Base-by-base conservation (phyloP, 768 basidiomycete genomes). In the Grammothele lineata region DNA sequence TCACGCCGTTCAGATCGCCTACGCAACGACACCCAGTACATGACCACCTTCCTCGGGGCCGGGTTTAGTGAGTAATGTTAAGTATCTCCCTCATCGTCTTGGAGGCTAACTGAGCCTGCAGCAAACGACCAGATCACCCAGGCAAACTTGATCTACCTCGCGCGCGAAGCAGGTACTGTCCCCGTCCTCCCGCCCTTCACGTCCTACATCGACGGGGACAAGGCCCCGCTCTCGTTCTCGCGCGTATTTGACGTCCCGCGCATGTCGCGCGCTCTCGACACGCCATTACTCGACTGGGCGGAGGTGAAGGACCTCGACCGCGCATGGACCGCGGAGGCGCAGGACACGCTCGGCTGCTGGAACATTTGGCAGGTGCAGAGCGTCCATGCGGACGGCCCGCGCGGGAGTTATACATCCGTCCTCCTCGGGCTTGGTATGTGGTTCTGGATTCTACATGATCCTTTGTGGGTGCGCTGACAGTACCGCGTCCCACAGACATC, bases 101-200 rank as follows among this genome's bases (percentile, higher is more conserved):
- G 22, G 37, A 27, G 32, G 51, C 40, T 43, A 3, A 14, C 19
- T 46, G 23, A 35, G 33, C 40, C 27, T 23, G 35, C 55, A 87
- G 84, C 85, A 7, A 87, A 87, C 70, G 84, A 87, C 65, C 81
- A 85, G 24, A 84, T 86, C 77, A 85, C 85, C 6, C 56, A 66
- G 54, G 62, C 62, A 39, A 73, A 73, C 53, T 59, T 73, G 43
- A 59, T 74, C 26, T 72, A 71, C 53, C 66, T 74, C 17, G 69
- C 64, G 22, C 30, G 61, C 19, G 49, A 73, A 47, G 67, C 70
- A 5, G 58, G 61, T 25, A 69, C 71, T 23, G 62, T 70, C 12
- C 68, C 73, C 15, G 60, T 74, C 44, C 40, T 74, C 7, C 65
- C 65, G 18, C 65, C 67, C 24, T 73, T 73, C 54, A 65, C 62